Evolutionary conservation across 2,329 filamentous ascomycete genomes (phyloP).

Genomic region (Biscogniauxia marginata): DNA sequence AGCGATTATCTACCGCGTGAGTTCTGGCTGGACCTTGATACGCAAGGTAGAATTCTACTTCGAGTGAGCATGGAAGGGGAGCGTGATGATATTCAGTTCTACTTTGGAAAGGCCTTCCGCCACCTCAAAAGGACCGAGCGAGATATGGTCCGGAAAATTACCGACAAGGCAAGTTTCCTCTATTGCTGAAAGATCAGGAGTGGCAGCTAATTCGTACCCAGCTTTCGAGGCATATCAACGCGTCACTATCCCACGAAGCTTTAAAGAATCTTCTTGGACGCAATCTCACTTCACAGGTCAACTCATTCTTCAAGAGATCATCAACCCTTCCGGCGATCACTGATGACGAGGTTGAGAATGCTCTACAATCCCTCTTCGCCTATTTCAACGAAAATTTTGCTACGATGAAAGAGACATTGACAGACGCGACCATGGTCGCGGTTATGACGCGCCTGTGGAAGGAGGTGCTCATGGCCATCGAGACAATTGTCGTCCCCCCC

Average conservation of each 20-base stretch:
- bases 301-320: constrained; percentile 47
- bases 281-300: constrained; percentile 57
- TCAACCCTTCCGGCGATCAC: constrained; percentile 59
- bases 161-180: constrained; percentile 75
- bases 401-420: constrained; percentile 97
- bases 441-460: constrained; percentile 99
- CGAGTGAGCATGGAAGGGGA: constrained; percentile 98
- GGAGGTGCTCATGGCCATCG: constrained; percentile 89
- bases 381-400: constrained; percentile 99
- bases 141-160: constrained; percentile 97
- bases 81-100: constrained; percentile 96
- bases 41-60: constrained; percentile 84
- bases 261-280: constrained; percentile 72
- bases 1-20: constrained; percentile 93
- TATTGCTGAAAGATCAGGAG: not conserved
- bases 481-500: constrained; percentile 85
- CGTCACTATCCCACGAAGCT: constrained; percentile 80
- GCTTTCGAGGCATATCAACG: constrained; percentile 90
- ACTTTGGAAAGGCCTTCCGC: constrained; percentile 95
- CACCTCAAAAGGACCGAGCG: constrained; percentile 92
- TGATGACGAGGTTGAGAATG: constrained; percentile 72
- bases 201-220: constrained; percentile 34
- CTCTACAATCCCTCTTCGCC: constrained; percentile 78
- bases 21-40: constrained; percentile 97
- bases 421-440: constrained; percentile 93